These are phyloP conservation scores for Fusarium tupiense DNA, from an alignment of 2,329 filamentous ascomycete species.

Conservation along the genomic window DNA sequence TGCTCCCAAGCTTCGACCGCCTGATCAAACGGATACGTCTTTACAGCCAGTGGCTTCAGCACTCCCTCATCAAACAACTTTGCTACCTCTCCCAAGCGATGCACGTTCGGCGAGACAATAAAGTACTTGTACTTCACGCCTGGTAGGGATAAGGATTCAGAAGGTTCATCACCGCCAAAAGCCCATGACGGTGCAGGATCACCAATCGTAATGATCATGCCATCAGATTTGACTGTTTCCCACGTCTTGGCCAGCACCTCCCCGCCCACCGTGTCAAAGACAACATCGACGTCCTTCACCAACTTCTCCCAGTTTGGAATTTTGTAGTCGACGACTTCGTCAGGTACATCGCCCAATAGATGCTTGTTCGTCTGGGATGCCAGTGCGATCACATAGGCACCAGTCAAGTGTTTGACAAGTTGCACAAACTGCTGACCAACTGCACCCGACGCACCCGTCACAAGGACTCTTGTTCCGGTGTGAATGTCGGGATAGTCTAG, in stretches of 20 bases:
- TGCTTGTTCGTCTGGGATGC: slow-evolving; percentile 38
- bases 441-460: slow-evolving; percentile 12
- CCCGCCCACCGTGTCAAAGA: slow-evolving; percentile 15
- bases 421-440: slow-evolving; percentile 44
- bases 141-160: slow-evolving; percentile 27
- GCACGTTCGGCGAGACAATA: not conserved
- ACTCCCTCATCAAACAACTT: not conserved
- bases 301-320: slow-evolving; percentile 33
- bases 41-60: slow-evolving; percentile 4
- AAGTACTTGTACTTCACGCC: slow-evolving; percentile 45
- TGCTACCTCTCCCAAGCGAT: not conserved
- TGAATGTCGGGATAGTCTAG: not conserved
- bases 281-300: not conserved
- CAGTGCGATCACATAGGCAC: slow-evolving; percentile 43
- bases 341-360: slow-evolving; percentile 27
- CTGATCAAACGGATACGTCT: not conserved
- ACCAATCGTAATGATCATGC: slow-evolving; percentile 48
- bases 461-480: not conserved
- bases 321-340: slow-evolving; percentile 43
- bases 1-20: slow-evolving; percentile 4
- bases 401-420: slow-evolving; percentile 34
- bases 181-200: slow-evolving; percentile 49
- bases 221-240: slow-evolving; percentile 43
- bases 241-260: slow-evolving; percentile 42
- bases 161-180: slow-evolving; percentile 29